Base-by-base conservation (phyloP, 148 eudicot species). In the Cornus florida region DNA sequence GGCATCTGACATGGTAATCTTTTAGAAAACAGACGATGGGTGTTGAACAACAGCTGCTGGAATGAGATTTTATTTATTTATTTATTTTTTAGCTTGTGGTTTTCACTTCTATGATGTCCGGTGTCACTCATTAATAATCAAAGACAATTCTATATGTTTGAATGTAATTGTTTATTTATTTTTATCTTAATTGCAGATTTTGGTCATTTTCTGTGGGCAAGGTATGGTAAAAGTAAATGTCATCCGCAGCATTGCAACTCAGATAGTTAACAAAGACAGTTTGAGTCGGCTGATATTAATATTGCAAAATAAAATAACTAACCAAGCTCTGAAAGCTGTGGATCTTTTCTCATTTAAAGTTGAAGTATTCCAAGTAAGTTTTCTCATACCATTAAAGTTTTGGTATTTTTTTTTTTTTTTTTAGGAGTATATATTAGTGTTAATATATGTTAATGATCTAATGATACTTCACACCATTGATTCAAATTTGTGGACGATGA, bases 301-400 rank as follows among this genome's bases (percentile, higher is more conserved):
- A 7, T 84, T 96, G 77, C 95, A 96, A 82, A 86, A 81, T 73
- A 82, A 85, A 70, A 88, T 96, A 12, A 93, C 99, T 62, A 84
- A 62, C 85, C 95, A 92, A 78, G 99, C 98, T 73, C 67, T 75
- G 80, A 96, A 89, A 82, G 84, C 93, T 82, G 69, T 92, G 46
- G 98, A 89, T 24, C 67, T 83, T 5, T 89, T 88, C 67, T 70
- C 86, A 12, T 88, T 88, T 74, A 96, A 92, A 83, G 99, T 93
- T 53, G 99, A 96, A 84, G 84, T 92, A 69, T 96, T 95, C 84
- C 93, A 93, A 80, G 98, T 93, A 81, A 83, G 89, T 82, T 81
- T 74, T 75, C 16, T 62, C 9, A 62, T 62, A n/a, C 38, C 5
- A 35, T 35, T 35, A 35, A 35, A 35, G 38, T 2, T 35, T 35